Conservation (phyloP, 1,139 yeast genomes). For the Kodamaea anthophila region DNA sequence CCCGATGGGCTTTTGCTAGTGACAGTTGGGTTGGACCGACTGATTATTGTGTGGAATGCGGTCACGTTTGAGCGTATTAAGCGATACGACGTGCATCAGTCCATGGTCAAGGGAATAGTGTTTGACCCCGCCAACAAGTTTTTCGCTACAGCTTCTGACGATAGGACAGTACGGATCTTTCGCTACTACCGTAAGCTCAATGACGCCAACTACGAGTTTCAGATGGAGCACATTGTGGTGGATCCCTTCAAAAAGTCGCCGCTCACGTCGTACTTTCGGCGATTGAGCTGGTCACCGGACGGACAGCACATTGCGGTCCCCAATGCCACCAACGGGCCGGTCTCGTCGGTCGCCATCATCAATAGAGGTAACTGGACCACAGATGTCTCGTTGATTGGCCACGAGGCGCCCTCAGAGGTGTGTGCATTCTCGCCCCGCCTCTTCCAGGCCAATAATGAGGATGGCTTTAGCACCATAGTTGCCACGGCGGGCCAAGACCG, state of each 20-base stretch:
- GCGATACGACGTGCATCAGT: slow-evolving; percentile 85
- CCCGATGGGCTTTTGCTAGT: slow-evolving; percentile 88
- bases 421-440: slow-evolving; percentile 79
- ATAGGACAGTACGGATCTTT: slow-evolving; percentile 80
- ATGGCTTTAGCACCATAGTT: slow-evolving; percentile 43
- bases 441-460: slow-evolving; percentile 19
- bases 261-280: slow-evolving; percentile 81
- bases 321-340: slow-evolving; percentile 95
- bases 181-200: slow-evolving; percentile 66
- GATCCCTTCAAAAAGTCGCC: slow-evolving; percentile 90
- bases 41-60: slow-evolving; percentile 92
- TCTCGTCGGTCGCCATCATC: slow-evolving; percentile 80
- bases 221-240: slow-evolving; percentile 74
- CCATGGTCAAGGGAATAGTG: slow-evolving; percentile 93
- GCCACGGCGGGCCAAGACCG: slow-evolving; percentile 82
- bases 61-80: slow-evolving; percentile 84
- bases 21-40: slow-evolving; percentile 89
- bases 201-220: slow-evolving; percentile 71
- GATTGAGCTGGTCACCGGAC: slow-evolving; percentile 97
- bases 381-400: slow-evolving; percentile 85
- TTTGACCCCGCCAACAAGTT: slow-evolving; percentile 97
- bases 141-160: slow-evolving; percentile 96
- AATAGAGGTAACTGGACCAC: slow-evolving; percentile 92
- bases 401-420: slow-evolving; percentile 95
- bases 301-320: slow-evolving; percentile 96